Conservation (phyloP, 1,284 basidiomycete genomes). For the Marasmius tenuissimus region DNA sequence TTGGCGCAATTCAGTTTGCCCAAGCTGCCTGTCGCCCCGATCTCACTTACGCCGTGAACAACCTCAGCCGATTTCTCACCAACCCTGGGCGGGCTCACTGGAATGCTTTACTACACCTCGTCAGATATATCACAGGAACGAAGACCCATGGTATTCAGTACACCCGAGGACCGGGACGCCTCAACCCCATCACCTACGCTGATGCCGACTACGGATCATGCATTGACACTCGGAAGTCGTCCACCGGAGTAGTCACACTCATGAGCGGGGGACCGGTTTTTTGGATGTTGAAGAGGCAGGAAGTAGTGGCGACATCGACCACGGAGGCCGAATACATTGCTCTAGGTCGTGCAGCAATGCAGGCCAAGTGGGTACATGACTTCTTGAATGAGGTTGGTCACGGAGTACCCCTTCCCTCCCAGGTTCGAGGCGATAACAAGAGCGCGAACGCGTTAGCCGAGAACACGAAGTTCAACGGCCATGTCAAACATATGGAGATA, state of each 20-base stretch:
- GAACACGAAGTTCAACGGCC: neutral
- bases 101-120: slow-evolving; percentile 26
- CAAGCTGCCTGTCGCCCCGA: slow-evolving; percentile 29
- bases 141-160: slow-evolving; percentile 25
- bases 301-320: slow-evolving; percentile 30
- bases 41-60: slow-evolving; percentile 26
- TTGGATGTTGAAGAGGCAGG: slow-evolving; percentile 31
- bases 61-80: slow-evolving; percentile 23
- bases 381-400: slow-evolving; percentile 27
- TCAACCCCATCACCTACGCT: slow-evolving; percentile 27
- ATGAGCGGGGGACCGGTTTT: slow-evolving; percentile 28
- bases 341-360: slow-evolving; percentile 21
- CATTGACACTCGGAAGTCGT: slow-evolving; percentile 25
- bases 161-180: neutral
- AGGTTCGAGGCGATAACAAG: slow-evolving; percentile 36
- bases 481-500: slow-evolving; percentile 7
- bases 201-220: slow-evolving; percentile 36
- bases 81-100: slow-evolving; percentile 30
- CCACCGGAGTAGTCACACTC: slow-evolving; percentile 28
- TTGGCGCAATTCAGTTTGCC: slow-evolving; percentile 31
- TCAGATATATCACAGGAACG: slow-evolving; percentile 32
- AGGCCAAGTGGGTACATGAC: slow-evolving; percentile 31
- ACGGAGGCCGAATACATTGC: slow-evolving; percentile 41
- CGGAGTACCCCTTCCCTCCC: slow-evolving; percentile 15
- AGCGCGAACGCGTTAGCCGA: slow-evolving; percentile 24